Conservation (phyloP, 306 rosid genomes). For the Lathyrus oleraceus region DNA sequence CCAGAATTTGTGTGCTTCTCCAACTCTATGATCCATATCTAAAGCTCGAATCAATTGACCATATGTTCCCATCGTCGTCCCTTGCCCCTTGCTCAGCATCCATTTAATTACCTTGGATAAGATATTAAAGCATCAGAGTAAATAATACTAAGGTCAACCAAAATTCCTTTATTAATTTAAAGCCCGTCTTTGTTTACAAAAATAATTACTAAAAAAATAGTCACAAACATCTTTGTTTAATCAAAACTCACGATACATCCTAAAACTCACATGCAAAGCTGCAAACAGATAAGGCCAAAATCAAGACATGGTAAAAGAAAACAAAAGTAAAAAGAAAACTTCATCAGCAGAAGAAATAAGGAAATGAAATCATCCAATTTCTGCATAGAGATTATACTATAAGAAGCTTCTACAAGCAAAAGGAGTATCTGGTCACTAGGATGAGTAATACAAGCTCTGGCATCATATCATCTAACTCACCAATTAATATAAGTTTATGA, state of each 20-base stretch:
- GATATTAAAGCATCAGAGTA: conserved; percentile 5
- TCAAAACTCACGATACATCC: background rate
- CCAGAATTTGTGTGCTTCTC: conserved; percentile 90
- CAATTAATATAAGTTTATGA: background rate
- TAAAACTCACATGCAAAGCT: background rate
- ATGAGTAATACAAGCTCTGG: background rate
- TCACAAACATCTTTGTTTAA: background rate
- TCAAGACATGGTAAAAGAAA: conserved; percentile 22
- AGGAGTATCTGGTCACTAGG: background rate
- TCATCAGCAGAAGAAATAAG: conserved; percentile 15
- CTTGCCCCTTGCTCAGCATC: conserved; percentile 98
- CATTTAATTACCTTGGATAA: conserved; percentile 75
- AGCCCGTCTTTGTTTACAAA: background rate
- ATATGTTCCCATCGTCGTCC: conserved; percentile 81
- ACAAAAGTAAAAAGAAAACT: conserved; percentile 22
- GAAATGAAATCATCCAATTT: conserved; percentile 6
- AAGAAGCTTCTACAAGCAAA: background rate
- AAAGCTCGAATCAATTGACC: conserved; percentile 77
- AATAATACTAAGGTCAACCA: conserved; percentile 17
- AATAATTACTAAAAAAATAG: conserved; percentile 2
- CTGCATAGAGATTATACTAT: background rate
- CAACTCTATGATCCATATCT: conserved; percentile 88
- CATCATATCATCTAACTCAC: background rate
- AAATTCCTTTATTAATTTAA: conserved; percentile 15
- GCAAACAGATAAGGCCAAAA: conserved; percentile 9